Conservation (phyloP, 306 rosid species). For the Sicyos baderoa region DNA sequence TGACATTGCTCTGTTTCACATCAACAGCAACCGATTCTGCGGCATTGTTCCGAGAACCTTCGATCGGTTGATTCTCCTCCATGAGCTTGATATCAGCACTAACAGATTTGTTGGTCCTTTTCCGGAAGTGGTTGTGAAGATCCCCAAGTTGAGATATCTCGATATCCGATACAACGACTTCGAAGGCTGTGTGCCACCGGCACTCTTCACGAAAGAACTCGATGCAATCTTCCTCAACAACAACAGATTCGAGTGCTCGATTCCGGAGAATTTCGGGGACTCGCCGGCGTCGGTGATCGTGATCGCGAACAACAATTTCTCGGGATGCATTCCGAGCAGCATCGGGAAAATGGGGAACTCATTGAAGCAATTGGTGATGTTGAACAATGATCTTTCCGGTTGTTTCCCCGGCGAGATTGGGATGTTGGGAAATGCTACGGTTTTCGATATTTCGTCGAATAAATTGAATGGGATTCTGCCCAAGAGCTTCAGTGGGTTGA, state of each 20-base stretch:
- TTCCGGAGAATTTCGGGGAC: slow-evolving; percentile 42
- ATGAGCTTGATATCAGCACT: slow-evolving; percentile 64
- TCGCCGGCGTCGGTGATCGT: slow-evolving; percentile 45
- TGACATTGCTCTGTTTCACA: slow-evolving; percentile 56
- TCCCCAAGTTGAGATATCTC: slow-evolving; percentile 36
- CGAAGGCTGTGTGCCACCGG: slow-evolving; percentile 51
- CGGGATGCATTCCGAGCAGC: slow-evolving; percentile 56
- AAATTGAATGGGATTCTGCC: slow-evolving; percentile 48
- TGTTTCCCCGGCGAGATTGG: slow-evolving; percentile 68
- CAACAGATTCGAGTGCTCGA: slow-evolving; percentile 26
- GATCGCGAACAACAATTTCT: slow-evolving; percentile 52
- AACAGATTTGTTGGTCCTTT: slow-evolving; percentile 73
- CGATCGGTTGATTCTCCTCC: slow-evolving; percentile 32
- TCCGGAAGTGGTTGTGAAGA: slow-evolving; percentile 34
- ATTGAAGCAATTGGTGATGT: slow-evolving; percentile 47
- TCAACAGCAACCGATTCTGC: slow-evolving; percentile 68
- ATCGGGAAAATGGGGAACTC: slow-evolving; percentile 48
- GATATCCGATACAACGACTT: slow-evolving; percentile 63
- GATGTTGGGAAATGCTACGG: slow-evolving; percentile 18
- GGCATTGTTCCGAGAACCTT: slow-evolving; percentile 57
- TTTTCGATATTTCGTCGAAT: slow-evolving; percentile 48
- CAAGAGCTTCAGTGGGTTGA: slow-evolving; percentile 22
- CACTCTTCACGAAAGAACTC: slow-evolving; percentile 35
- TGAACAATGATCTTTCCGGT: slow-evolving; percentile 45
- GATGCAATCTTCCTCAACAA: slow-evolving; percentile 42